A percentile compares a stretch with the other conserved stretches of the same genome.
Evolutionary conservation across 148 eudicot species (phyloP).

Genomic region (Arctostaphylos glauca): DNA sequence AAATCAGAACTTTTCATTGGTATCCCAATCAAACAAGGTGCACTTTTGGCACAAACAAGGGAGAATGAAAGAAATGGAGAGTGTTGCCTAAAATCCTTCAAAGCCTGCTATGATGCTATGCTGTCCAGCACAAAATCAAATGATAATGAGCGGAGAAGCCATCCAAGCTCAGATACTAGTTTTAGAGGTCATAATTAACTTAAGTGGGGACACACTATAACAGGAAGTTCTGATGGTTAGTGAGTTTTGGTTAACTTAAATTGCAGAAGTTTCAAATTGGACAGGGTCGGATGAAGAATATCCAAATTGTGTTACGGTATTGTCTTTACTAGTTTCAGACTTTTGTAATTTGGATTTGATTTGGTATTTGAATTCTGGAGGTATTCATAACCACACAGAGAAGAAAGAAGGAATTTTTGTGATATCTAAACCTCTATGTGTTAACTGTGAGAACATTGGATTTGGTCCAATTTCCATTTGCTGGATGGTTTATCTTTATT

Average conservation of each 20-base stretch:
- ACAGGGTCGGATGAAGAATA: background rate
- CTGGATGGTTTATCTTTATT: background rate
- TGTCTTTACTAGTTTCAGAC: background rate
- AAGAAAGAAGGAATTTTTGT: background rate
- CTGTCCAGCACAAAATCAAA: background rate
- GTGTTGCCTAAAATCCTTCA: background rate
- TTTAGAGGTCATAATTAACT: background rate
- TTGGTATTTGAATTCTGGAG: conserved; percentile 1
- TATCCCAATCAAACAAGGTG: background rate
- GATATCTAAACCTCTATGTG: background rate
- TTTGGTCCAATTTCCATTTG: background rate
- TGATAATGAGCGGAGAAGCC: background rate
- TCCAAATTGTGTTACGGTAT: background rate
- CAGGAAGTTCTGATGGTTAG: background rate
- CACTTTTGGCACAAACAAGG: background rate
- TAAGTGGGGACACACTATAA: background rate
- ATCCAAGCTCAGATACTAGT: background rate
- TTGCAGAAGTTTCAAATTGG: background rate
- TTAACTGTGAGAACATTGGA: background rate
- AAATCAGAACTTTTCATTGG: background rate
- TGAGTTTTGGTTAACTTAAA: background rate
- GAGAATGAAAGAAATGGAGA: background rate
- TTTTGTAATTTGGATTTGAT: background rate
- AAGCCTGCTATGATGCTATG: background rate
- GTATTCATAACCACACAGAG: background rate